Percentiles rank a stretch among this genome's conserved stretches.
These are phyloP conservation scores for Bjerkandera adusta DNA, from an alignment of 1,284 basidiomycete genomes.

Conservation along the genomic window DNA sequence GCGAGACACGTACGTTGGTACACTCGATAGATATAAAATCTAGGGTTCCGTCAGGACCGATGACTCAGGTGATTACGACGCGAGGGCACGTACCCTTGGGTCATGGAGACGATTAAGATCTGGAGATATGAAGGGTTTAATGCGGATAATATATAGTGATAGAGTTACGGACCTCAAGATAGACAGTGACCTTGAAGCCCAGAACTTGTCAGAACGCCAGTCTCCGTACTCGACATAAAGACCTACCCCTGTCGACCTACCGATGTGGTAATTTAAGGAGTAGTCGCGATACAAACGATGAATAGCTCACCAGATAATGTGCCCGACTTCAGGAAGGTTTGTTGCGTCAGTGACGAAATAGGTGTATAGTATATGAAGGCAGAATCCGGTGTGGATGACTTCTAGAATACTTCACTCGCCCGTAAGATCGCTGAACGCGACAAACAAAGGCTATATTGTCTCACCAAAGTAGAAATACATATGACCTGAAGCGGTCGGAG, in stretches of 20 bases:
- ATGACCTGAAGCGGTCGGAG: background rate
- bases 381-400: slow-evolving; percentile 18
- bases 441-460: background rate
- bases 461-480: slow-evolving; percentile 1
- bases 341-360: slow-evolving; percentile 17
- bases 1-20: background rate
- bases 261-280: too few species aligned
- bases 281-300: too few species aligned
- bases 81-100: slow-evolving; percentile 4
- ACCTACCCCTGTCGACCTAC: too few species aligned
- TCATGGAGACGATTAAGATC: slow-evolving; percentile 5
- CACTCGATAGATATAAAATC: background rate
- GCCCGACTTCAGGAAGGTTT: slow-evolving; percentile 5
- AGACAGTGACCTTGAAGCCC: slow-evolving; percentile 1
- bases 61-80: too few species aligned
- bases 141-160: background rate
- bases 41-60: too few species aligned
- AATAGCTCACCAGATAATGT: slow-evolving; percentile 19
- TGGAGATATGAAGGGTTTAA: background rate
- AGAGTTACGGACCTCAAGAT: background rate
- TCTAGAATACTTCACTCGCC: slow-evolving; percentile 14
- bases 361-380: slow-evolving; percentile 18
- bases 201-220: background rate
- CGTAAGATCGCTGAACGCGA: background rate
- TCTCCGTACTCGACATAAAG: too few species aligned